Conservation (phyloP, 139 green algal species). For the Parachlorella kessleri region DNA sequence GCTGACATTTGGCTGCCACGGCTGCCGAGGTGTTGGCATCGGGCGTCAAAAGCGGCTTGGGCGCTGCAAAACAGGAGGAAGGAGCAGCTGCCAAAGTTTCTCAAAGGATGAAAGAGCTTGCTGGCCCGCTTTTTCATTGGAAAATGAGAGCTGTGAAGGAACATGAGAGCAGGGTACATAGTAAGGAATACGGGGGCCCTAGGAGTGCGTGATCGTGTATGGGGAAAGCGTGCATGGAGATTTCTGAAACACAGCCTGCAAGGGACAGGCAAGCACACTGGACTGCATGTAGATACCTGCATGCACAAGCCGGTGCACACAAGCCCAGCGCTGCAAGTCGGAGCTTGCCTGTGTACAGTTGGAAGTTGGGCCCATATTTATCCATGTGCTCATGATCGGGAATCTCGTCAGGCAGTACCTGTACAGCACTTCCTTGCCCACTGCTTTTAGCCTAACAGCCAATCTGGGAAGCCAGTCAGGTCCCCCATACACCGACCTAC, state of each 20-base stretch:
- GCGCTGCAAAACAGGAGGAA: background rate
- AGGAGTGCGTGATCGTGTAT: too few relatives aligned
- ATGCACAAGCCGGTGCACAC: background rate
- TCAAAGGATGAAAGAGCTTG: background rate
- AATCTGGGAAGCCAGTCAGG: too few relatives aligned
- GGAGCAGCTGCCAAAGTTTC: background rate
- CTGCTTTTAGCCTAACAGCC: too few relatives aligned
- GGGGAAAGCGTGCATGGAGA: too few relatives aligned
- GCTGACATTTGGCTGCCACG: slow-evolving; percentile 1
- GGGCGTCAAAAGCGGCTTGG: slow-evolving; percentile 13
- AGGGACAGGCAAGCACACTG: background rate
- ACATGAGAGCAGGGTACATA: too few relatives aligned
- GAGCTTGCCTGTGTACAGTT: background rate
- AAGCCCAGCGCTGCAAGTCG: background rate
- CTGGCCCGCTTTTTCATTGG: too few relatives aligned
- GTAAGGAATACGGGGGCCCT: too few relatives aligned
- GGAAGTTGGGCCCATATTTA: slow-evolving; percentile 16
- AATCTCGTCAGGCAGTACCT: slow-evolving; percentile 25
- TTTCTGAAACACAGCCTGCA: background rate
- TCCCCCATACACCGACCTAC: too few relatives aligned
- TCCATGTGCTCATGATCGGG: slow-evolving; percentile 30
- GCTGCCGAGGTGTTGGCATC: background rate
- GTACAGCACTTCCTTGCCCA: background rate
- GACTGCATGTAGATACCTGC: too few relatives aligned
- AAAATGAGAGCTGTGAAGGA: too few relatives aligned